phyloP scores from a whole-genome alignment of 1,139 yeast genomes.

The Kurtzmaniella quercitrusa region DNA sequence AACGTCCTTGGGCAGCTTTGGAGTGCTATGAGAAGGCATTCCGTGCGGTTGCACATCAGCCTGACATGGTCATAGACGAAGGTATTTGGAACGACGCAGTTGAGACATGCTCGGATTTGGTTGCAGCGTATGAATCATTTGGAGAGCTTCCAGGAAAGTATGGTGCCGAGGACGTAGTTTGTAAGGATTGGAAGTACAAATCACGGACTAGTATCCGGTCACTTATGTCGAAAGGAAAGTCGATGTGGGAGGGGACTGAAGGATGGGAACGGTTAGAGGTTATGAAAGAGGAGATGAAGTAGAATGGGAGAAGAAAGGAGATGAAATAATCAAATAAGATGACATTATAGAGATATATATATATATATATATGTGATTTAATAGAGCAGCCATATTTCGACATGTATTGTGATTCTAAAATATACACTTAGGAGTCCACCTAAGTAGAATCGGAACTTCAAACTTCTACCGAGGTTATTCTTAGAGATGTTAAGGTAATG shows the following conservation, averaged over 20 bases:
- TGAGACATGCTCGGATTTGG: conserved; percentile 72
- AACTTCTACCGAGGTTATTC: no score
- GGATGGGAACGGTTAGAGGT: conserved; percentile 68
- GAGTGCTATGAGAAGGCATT: conserved; percentile 86
- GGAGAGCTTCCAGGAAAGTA: conserved; percentile 86
- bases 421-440: no score
- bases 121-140: conserved; percentile 81
- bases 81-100: conserved; percentile 74
- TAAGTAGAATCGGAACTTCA: no score
- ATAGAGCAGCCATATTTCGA: no score
- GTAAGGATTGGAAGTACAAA: conserved; percentile 89
- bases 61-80: conserved; percentile 63
- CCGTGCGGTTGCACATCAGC: conserved; percentile 62
- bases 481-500: no score
- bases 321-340: not conserved
- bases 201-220: conserved; percentile 70
- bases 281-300: conserved; percentile 42
- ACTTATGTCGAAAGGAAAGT: conserved; percentile 74
- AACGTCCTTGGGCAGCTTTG: conserved; percentile 81
- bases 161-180: conserved; percentile 79
- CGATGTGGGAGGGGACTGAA: conserved; percentile 73
- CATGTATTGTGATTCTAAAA: no score
- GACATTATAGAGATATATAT: no score
- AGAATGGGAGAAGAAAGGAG: conserved; percentile 3
- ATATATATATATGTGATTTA: no score